phyloP scores from a whole-genome alignment of 768 basidiomycete species.

The Lentinula sp. region DNA sequence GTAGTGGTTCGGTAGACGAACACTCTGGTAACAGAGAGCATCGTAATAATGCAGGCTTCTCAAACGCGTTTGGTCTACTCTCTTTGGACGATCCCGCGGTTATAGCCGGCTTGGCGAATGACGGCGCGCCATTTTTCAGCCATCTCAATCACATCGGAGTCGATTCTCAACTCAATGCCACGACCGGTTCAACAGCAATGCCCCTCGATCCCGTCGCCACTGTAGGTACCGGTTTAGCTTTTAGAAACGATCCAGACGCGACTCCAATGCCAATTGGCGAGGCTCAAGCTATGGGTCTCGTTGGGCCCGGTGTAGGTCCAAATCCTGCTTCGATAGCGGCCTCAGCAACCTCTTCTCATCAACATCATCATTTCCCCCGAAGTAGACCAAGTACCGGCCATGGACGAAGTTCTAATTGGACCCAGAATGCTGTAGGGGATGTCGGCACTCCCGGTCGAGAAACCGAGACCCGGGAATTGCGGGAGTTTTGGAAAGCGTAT shows the following conservation, averaged over 20 bases:
- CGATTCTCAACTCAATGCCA: constrained; percentile 6
- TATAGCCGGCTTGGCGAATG: constrained; percentile 52
- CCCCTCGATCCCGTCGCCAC: neutral
- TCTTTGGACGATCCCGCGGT: constrained; percentile 69
- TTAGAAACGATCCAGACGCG: constrained; percentile 32
- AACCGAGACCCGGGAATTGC: constrained; percentile 41
- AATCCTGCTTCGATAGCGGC: neutral
- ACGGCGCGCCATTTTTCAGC: constrained; percentile 61
- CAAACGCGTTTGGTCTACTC: constrained; percentile 69
- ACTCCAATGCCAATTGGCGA: constrained; percentile 39
- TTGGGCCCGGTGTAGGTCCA: neutral
- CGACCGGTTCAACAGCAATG: neutral
- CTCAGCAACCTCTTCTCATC: neutral
- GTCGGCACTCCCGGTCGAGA: constrained; percentile 18
- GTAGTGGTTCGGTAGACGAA: constrained; percentile 9
- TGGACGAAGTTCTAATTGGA: neutral
- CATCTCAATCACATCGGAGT: constrained; percentile 15
- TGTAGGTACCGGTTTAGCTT: neutral
- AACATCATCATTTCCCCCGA: neutral
- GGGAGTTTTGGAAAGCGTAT: constrained; percentile 72
- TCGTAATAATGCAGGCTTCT: constrained; percentile 36
- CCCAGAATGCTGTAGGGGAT: constrained; percentile 7
- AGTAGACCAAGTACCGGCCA: constrained; percentile 2
- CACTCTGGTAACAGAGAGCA: constrained; percentile 12
- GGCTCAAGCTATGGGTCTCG: constrained; percentile 9